Evolutionary conservation across 2,329 filamentous ascomycete genomes (phyloP).

Genomic region (Trichoderma arundinaceum): DNA sequence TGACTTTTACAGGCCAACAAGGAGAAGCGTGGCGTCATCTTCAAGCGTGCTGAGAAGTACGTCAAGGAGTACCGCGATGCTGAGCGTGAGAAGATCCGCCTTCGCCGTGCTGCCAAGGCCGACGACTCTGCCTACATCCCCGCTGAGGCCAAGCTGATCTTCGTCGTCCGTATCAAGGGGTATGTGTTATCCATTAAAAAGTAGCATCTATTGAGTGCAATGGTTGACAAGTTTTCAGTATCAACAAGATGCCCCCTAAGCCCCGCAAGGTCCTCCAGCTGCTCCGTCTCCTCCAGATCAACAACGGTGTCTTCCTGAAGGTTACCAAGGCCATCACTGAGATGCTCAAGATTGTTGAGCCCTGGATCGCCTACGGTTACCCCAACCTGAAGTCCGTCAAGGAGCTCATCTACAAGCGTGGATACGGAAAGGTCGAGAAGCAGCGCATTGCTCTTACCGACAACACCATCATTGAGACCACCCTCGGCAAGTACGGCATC

Average conservation of each 20-base stretch:
- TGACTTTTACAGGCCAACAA: constrained; percentile 77
- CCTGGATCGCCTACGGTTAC: constrained; percentile 99
- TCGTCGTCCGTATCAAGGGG: constrained; percentile 99
- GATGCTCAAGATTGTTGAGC: constrained; percentile 98
- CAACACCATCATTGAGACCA: constrained; percentile 96
- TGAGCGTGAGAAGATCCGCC: constrained; percentile 98
- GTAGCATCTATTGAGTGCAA: no score
- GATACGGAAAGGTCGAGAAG: constrained; percentile 99
- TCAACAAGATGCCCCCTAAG: constrained; percentile 99
- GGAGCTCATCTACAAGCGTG: constrained; percentile 99
- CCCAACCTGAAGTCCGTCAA: constrained; percentile 99
- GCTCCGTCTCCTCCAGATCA: constrained; percentile 99
- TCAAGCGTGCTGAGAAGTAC: constrained; percentile 99
- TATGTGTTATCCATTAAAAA: constrained; percentile 49
- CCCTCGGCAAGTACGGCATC: constrained; percentile 97
- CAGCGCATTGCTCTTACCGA: constrained; percentile 95
- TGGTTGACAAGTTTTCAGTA: constrained; percentile 61
- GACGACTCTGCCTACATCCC: constrained; percentile 93
- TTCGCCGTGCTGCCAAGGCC: constrained; percentile 86
- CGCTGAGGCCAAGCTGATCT: constrained; percentile 94
- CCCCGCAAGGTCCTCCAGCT: constrained; percentile 99
- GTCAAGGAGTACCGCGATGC: constrained; percentile 99
- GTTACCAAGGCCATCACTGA: constrained; percentile 97
- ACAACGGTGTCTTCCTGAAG: constrained; percentile 98
- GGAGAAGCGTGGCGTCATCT: constrained; percentile 98